These are phyloP conservation scores for Aspergillus awamori DNA, from an alignment of 2,329 filamentous ascomycete genomes.

Conservation along the genomic window DNA sequence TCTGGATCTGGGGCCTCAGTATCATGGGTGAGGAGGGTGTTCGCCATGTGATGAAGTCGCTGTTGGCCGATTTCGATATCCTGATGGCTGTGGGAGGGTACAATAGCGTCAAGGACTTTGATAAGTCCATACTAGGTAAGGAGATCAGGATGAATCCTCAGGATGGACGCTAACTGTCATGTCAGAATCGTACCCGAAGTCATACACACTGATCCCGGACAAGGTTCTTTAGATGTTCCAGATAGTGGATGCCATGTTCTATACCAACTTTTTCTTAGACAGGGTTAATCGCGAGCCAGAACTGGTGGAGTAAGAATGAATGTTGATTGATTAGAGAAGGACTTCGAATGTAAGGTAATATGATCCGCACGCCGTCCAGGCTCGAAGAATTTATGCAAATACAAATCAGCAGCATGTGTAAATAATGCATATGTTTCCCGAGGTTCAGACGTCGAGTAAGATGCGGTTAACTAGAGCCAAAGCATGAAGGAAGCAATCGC, in stretches of 20 bases:
- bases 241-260: not conserved
- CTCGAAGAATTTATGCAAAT: not conserved
- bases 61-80: constrained; percentile 66
- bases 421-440: not conserved
- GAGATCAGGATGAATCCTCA: not conserved
- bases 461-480: constrained; percentile 14
- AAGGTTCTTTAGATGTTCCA: constrained; percentile 25
- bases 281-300: not conserved
- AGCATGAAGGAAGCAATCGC: constrained; percentile 17
- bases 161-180: not conserved
- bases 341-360: constrained; percentile 1
- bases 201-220: constrained; percentile 43
- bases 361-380: not conserved
- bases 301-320: not conserved
- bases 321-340: constrained; percentile 7
- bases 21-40: constrained; percentile 65
- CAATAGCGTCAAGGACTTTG: constrained; percentile 56
- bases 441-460: not conserved
- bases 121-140: constrained; percentile 42
- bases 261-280: not conserved
- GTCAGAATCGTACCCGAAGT: constrained; percentile 48
- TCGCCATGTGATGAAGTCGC: constrained; percentile 62
- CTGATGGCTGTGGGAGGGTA: constrained; percentile 63
- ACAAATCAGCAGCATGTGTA: constrained; percentile 1
- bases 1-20: constrained; percentile 63